These are phyloP conservation scores for Floccularia luteovirens DNA, from an alignment of 768 basidiomycete genomes.

Conservation along the genomic window DNA sequence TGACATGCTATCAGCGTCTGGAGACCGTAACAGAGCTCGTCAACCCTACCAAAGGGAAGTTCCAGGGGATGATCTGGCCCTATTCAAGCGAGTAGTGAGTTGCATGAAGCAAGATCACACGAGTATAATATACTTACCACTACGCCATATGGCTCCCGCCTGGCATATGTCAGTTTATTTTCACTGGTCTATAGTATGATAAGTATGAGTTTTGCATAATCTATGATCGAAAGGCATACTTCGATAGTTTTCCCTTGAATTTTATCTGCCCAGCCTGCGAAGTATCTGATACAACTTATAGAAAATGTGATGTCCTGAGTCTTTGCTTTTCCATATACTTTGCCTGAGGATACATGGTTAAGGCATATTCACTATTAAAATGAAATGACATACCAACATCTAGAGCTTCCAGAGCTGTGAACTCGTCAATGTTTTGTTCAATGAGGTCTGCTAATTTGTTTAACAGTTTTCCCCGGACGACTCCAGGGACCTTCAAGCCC, in stretches of 20 bases:
- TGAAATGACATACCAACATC: slow-evolving; percentile 11
- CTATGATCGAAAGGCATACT: slow-evolving; percentile 11
- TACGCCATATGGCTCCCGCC: slow-evolving; percentile 60
- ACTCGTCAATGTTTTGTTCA: slow-evolving; percentile 17
- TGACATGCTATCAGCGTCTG: no score
- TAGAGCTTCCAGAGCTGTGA: slow-evolving; percentile 19
- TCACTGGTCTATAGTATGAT: slow-evolving; percentile 32
- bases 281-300: slow-evolving; percentile 60
- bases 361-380: not conserved
- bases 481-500: slow-evolving; percentile 54
- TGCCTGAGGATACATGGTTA: slow-evolving; percentile 25
- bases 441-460: slow-evolving; percentile 23
- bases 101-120: no score
- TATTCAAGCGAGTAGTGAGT: no score
- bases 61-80: no score
- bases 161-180: slow-evolving; percentile 55
- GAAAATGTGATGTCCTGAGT: slow-evolving; percentile 38
- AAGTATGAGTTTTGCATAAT: slow-evolving; percentile 5
- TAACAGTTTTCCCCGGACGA: slow-evolving; percentile 16
- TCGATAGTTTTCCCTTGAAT: slow-evolving; percentile 71
- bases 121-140: slow-evolving; percentile 19
- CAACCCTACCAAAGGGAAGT: no score
- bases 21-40: no score
- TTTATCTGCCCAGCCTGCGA: slow-evolving; percentile 90
- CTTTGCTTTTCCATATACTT: slow-evolving; percentile 42